Conservation (phyloP, 1,284 basidiomycete species). For the Sanghuangporus weigelae region DNA sequence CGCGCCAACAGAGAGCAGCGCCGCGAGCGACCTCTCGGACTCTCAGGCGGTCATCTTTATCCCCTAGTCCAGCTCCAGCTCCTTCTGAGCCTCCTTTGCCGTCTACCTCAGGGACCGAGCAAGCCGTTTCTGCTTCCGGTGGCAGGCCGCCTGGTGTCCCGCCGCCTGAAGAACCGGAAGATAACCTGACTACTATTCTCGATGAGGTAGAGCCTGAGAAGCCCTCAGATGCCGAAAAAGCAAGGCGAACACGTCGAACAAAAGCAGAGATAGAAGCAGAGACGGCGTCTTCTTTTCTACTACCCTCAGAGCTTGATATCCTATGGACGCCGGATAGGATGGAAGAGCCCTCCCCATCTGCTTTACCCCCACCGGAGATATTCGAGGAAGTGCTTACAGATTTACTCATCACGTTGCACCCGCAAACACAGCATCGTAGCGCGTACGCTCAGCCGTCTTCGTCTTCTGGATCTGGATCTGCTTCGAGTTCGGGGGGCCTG, state of each 20-base stretch:
- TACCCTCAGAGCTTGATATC: constrained; percentile 53
- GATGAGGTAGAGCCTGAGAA: constrained; percentile 36
- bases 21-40: constrained; percentile 25
- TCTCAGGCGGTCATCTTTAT: constrained; percentile 24
- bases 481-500: constrained; percentile 35
- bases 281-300: constrained; percentile 26
- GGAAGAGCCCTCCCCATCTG: constrained; percentile 22
- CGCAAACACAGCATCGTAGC: constrained; percentile 73
- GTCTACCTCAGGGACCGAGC: neutral
- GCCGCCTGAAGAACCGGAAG: constrained; percentile 28
- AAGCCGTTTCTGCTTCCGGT: constrained; percentile 23
- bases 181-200: constrained; percentile 20
- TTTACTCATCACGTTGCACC: constrained; percentile 68
- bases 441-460: constrained; percentile 41
- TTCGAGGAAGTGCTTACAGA: constrained; percentile 70
- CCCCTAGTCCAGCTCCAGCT: neutral
- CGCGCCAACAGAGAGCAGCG: constrained; percentile 4
- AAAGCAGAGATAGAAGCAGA: constrained; percentile 5
- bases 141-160: constrained; percentile 21
- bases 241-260: neutral
- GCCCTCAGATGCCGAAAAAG: constrained; percentile 21
- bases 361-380: constrained; percentile 50
- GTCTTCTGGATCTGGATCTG: neutral
- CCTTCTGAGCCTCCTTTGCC: neutral
- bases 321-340: constrained; percentile 53